A percentile compares a stretch with the other conserved stretches of the same genome.
These are phyloP conservation scores for Mucor saturninus DNA, from an alignment of 371 early-diverging fungal genomes.

Conservation along the genomic window DNA sequence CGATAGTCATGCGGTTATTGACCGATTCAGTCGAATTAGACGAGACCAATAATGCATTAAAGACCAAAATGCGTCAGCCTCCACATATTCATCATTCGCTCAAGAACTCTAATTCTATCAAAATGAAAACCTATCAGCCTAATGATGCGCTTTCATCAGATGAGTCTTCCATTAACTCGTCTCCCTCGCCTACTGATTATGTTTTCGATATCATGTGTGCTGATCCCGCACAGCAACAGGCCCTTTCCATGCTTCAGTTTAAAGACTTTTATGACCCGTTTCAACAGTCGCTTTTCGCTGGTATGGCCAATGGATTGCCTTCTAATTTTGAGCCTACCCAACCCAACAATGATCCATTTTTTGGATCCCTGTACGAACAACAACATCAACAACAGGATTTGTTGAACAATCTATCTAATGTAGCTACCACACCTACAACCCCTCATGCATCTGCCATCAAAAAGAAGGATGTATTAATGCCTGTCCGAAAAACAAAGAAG, in stretches of 20 bases:
- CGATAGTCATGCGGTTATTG: constrained; percentile 52
- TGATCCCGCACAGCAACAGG: constrained; percentile 26
- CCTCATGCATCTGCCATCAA: not conserved
- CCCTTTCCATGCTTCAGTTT: constrained; percentile 27
- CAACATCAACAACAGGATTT: not conserved
- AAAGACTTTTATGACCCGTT: constrained; percentile 36
- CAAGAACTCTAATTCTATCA: not conserved
- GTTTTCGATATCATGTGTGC: constrained; percentile 55
- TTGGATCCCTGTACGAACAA: constrained; percentile 7
- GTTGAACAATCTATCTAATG: not conserved
- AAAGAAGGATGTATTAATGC: not conserved
- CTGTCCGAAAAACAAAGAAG: not conserved
- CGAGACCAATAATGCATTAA: not conserved
- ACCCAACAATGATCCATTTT: constrained; percentile 14
- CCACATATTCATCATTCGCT: not conserved
- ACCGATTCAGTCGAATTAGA: constrained; percentile 51
- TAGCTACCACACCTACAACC: not conserved
- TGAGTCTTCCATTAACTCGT: constrained; percentile 53
- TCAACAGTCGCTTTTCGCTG: constrained; percentile 24
- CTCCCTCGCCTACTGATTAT: constrained; percentile 53
- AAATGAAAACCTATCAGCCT: constrained; percentile 24
- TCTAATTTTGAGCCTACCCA: not conserved
- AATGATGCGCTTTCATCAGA: constrained; percentile 46
- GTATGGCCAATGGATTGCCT: not conserved
- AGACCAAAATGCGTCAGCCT: constrained; percentile 1